Base-by-base conservation (phyloP, 768 basidiomycete species). In the Mycena galericulata region DNA sequence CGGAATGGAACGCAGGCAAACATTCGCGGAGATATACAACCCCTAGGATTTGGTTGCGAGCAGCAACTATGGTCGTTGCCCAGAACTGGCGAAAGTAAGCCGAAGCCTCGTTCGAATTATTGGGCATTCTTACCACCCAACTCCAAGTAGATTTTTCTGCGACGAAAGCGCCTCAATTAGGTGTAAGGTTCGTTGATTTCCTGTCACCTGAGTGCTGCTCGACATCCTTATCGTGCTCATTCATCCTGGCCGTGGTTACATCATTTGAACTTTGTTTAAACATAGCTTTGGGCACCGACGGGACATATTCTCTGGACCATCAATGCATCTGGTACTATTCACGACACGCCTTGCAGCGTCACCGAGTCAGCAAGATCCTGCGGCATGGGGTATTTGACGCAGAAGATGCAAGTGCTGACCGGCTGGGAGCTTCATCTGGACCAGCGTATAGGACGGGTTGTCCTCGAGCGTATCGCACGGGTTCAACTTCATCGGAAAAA, bases 171-270 rank as follows among this genome's bases (percentile, higher is more conserved):
- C 89, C 90, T 24, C 87, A 86, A 4, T 89, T 78, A 1, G 90
- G 90, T 89, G 92, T 0, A 92, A 79, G 0, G 90, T n/a, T n/a
- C n/a, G n/a, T n/a, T 85, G 22, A 89, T 83, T 0, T 91, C 90
- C 72, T 84, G 81, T 1, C 92, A 91, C 73, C 91, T n/a, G n/a
- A n/a, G n/a, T n/a, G 83, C 65, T 91, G 84, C 73, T 92, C 89
- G 0, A 87, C 65, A 32, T 71, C 74, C 87, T n/a, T n/a, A n/a
- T n/a, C n/a, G n/a, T n/a, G n/a, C n/a, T n/a, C n/a, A n/a, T n/a
- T n/a, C n/a, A n/a, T n/a, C n/a, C n/a, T n/a, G n/a, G n/a, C n/a
- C n/a, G n/a, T n/a, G n/a, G n/a, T n/a, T n/a, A n/a, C n/a, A n/a
- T n/a, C n/a, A n/a, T n/a, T n/a, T n/a, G n/a, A n/a, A n/a, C n/a